A percentile compares a stretch with the other conserved stretches of the same genome.
Conservation (phyloP, 2,329 filamentous ascomycete species). For the Diaporthe ampelina region DNA sequence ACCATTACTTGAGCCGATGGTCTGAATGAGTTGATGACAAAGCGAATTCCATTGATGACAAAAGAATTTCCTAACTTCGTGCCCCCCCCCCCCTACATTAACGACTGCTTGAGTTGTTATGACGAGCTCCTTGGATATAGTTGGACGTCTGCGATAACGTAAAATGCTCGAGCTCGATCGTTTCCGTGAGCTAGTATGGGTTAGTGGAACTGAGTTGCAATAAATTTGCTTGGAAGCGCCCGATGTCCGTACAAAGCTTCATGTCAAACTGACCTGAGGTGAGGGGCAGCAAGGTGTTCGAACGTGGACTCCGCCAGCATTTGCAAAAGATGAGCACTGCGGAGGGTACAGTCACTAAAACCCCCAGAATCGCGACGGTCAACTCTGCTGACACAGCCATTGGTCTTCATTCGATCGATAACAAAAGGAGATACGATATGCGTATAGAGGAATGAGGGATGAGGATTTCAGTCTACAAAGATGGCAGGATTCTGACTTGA, state of each 20-base stretch:
- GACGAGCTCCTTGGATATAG: not conserved
- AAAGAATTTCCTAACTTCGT: too few relatives aligned
- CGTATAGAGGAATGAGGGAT: not conserved
- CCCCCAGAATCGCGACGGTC: not conserved
- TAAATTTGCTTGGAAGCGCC: not conserved
- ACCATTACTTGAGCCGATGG: too few relatives aligned
- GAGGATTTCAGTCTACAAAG: not conserved
- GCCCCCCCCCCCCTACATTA: too few relatives aligned
- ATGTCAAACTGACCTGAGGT: not conserved
- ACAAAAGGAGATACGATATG: not conserved
- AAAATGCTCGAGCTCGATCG: not conserved
- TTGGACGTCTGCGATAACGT: not conserved
- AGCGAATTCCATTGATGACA: too few relatives aligned
- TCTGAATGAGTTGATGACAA: too few relatives aligned
- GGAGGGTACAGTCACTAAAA: not conserved
- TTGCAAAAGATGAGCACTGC: not conserved
- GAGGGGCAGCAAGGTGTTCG: not conserved
- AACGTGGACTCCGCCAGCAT: not conserved
- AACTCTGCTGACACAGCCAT: slow-evolving; percentile 12
- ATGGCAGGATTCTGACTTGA: not conserved
- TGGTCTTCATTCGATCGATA: not conserved
- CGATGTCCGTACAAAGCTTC: not conserved
- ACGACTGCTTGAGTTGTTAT: not conserved
- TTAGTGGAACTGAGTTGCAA: not conserved
- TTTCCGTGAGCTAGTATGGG: not conserved